Percentiles rank a stretch among this genome's conserved stretches.
Evolutionary conservation across 352 stramenopile genomes (phyloP).

Genomic region (Blastocystis hominis): DNA sequence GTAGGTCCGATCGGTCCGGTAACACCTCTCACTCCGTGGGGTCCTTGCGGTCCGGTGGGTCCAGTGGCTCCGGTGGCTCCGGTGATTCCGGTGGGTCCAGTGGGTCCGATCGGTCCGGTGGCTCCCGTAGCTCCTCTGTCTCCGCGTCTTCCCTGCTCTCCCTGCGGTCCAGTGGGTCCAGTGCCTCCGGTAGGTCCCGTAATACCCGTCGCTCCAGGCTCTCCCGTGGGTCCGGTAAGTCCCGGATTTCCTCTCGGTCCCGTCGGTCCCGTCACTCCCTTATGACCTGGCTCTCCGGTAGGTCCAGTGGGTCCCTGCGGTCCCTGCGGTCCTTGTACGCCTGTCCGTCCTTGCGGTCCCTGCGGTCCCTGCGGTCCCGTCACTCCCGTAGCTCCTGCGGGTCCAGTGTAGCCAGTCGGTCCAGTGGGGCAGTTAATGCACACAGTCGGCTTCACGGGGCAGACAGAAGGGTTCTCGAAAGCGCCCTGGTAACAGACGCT

Average conservation of each 20-base stretch:
- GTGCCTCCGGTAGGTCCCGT: neutral
- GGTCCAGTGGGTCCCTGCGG: neutral
- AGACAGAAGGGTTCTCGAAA: neutral
- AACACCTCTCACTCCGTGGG: neutral
- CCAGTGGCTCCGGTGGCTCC: conserved; percentile 37
- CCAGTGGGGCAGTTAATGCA: conserved; percentile 6
- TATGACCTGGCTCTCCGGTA: neutral
- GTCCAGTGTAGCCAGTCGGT: conserved; percentile 1
- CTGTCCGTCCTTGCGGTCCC: neutral
- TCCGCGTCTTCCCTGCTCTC: neutral
- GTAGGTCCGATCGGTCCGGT: neutral
- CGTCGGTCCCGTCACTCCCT: neutral
- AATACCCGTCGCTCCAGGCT: neutral
- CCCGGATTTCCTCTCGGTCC: neutral
- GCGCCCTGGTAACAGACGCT: conserved; percentile 17
- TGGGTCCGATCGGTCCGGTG: neutral
- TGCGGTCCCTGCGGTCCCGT: neutral
- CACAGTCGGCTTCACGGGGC: neutral
- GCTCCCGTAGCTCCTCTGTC: neutral
- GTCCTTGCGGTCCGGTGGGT: neutral
- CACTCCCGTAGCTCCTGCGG: neutral
- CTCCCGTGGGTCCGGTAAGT: neutral
- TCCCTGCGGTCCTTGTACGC: neutral
- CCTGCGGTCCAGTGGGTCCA: conserved; percentile 11
- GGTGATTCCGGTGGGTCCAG: neutral